phyloP scores from a whole-genome alignment of 495 filamentous ascomycete species.

The Aspergillus funiculosus region DNA sequence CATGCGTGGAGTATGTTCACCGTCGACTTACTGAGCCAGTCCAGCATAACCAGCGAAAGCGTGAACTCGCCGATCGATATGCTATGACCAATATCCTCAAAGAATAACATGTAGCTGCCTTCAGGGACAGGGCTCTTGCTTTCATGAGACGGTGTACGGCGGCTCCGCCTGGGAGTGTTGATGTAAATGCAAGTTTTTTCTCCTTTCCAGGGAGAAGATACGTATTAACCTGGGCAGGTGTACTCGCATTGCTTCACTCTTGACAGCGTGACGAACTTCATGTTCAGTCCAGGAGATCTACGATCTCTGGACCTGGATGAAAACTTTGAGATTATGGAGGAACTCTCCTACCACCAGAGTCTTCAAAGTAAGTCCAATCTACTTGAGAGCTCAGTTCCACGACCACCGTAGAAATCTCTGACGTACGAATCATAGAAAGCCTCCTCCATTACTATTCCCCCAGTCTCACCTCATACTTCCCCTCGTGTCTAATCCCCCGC shows the following conservation, averaged over 20 bases:
- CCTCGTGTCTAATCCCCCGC: conserved; percentile 24
- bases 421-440: conserved; percentile 20
- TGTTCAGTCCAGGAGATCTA: conserved; percentile 57
- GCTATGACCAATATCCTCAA: conserved; percentile 60
- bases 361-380: conserved; percentile 52
- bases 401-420: neutral
- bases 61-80: conserved; percentile 58
- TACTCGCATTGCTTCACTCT: conserved; percentile 57
- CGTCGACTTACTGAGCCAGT: conserved; percentile 5
- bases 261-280: conserved; percentile 59
- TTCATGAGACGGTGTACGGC: conserved; percentile 49
- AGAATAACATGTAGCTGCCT: conserved; percentile 44
- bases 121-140: conserved; percentile 46
- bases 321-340: conserved; percentile 58
- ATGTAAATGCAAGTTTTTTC: conserved; percentile 48
- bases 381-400: no score
- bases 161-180: conserved; percentile 39
- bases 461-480: conserved; percentile 23
- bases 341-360: conserved; percentile 59
- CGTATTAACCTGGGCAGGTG: conserved; percentile 16
- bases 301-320: conserved; percentile 45
- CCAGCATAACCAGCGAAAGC: conserved; percentile 54
- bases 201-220: neutral
- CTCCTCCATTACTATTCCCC: conserved; percentile 26
- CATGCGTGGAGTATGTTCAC: neutral